A percentile compares a stretch with the other conserved stretches of the same genome.
Conservation (phyloP, 495 filamentous ascomycete genomes). For the Cairneyella variabilis region DNA sequence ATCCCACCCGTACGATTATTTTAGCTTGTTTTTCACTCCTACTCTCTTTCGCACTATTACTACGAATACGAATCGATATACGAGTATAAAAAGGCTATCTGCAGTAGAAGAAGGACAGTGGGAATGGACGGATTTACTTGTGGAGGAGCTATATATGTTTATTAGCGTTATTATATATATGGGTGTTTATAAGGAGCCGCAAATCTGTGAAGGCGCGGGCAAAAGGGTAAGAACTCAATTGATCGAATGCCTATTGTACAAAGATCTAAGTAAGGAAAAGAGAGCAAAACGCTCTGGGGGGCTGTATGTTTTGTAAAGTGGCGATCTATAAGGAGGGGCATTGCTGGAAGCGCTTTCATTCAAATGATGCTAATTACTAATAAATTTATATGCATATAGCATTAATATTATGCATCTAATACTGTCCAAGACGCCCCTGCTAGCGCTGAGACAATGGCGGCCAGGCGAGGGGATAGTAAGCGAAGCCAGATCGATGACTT, state of each 20-base stretch:
- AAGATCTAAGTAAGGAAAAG: background rate
- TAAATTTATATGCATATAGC: conserved; percentile 1
- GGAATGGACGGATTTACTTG: too few relatives aligned
- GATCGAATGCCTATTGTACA: too few relatives aligned
- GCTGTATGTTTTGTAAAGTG: background rate
- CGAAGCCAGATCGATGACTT: too few relatives aligned
- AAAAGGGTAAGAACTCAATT: too few relatives aligned
- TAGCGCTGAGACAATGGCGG: too few relatives aligned
- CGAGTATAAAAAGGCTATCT: too few relatives aligned
- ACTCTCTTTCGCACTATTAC: conserved; percentile 6
- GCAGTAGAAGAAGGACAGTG: too few relatives aligned
- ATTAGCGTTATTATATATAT: conserved; percentile 22
- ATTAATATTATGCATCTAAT: too few relatives aligned
- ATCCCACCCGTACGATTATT: conserved; percentile 11
- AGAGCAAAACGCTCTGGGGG: background rate
- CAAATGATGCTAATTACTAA: too few relatives aligned
- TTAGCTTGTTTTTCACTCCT: conserved; percentile 10
- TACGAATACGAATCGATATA: conserved; percentile 15
- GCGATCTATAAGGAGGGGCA: background rate
- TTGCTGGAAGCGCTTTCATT: background rate
- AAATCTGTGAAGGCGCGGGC: too few relatives aligned
- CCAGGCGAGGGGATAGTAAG: too few relatives aligned
- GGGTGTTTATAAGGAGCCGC: conserved; percentile 2
- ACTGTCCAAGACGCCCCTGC: too few relatives aligned
- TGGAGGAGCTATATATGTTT: background rate